Percentiles rank a stretch among this genome's conserved stretches.
Conservation (phyloP, 2,329 filamentous ascomycete genomes). For the Diplodia scrobiculata region DNA sequence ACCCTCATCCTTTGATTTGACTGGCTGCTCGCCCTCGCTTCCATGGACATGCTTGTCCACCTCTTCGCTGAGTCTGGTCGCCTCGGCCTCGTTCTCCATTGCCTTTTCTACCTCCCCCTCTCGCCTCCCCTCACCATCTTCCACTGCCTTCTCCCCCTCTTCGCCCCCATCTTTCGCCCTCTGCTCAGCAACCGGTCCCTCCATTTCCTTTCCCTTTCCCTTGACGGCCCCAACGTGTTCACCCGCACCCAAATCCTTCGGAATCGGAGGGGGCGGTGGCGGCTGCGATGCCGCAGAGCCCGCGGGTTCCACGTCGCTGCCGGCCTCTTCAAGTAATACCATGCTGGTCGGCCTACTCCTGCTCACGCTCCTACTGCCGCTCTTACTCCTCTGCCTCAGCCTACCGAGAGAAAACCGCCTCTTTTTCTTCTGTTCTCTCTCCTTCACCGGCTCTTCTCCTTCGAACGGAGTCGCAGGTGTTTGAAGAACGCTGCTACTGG, state of each 20-base stretch:
- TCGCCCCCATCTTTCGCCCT: background rate
- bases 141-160: background rate
- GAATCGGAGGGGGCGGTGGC: background rate
- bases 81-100: background rate
- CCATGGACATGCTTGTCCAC: background rate
- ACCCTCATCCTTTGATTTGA: background rate
- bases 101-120: background rate
- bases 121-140: background rate
- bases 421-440: conserved; percentile 20
- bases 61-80: background rate
- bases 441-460: background rate
- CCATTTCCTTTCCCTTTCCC: background rate
- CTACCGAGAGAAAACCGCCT: conserved; percentile 6
- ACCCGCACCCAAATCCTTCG: background rate
- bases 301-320: background rate
- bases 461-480: background rate
- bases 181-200: background rate
- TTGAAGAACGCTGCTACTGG: background rate
- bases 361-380: conserved; percentile 11
- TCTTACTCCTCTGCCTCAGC: conserved; percentile 12
- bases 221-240: background rate
- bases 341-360: conserved; percentile 17
- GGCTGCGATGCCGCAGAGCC: background rate
- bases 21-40: background rate
- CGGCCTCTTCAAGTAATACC: background rate